phyloP scores from a whole-genome alignment of 2,329 filamentous ascomycete genomes.

The Penicillium frequentans region DNA sequence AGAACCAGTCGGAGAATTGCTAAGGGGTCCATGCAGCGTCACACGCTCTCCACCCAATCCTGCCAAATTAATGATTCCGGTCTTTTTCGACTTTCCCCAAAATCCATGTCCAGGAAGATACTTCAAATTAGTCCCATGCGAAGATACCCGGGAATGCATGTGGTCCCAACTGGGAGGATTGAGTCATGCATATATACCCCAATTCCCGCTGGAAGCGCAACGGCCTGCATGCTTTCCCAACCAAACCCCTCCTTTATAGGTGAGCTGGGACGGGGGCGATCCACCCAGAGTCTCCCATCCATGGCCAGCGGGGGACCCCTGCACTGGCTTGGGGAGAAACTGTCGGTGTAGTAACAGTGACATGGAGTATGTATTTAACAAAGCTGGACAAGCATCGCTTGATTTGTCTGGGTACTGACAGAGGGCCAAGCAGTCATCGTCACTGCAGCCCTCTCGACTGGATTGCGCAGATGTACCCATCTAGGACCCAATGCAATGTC shows the following conservation, averaged over 20 bases:
- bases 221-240: slow-evolving; percentile 1
- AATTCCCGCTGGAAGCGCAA: slow-evolving; percentile 9
- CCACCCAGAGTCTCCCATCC: background rate
- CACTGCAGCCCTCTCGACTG: background rate
- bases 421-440: background rate
- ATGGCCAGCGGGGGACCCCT: background rate
- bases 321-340: background rate
- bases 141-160: slow-evolving; percentile 14
- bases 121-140: slow-evolving; percentile 2
- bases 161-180: slow-evolving; percentile 11
- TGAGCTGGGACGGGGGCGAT: background rate
- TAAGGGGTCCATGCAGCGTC: slow-evolving; percentile 4
- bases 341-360: slow-evolving; percentile 9
- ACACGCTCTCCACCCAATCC: slow-evolving; percentile 3
- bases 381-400: background rate
- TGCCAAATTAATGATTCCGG: background rate
- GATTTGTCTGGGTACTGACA: background rate
- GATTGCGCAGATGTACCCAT: background rate
- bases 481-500: background rate
- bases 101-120: background rate
- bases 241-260: background rate
- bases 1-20: slow-evolving; percentile 13
- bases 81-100: background rate
- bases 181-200: background rate
- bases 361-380: background rate